Conservation (phyloP, 768 basidiomycete genomes). For the Hypholoma sublateritium region DNA sequence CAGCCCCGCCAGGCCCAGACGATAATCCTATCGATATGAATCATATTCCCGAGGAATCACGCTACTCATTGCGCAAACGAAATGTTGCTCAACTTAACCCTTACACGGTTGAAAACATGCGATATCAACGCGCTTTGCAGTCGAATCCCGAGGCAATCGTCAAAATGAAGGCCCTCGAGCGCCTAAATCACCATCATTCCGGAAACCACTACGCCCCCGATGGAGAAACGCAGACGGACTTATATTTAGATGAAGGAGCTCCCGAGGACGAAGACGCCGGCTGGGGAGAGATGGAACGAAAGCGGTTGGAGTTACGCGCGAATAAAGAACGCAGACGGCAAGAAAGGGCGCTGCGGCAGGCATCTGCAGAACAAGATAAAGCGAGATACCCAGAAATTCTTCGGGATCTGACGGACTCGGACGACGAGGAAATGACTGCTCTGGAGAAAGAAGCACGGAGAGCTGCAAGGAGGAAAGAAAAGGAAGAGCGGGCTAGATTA, state of each 20-base stretch:
- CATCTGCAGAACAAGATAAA: constrained; percentile 1
- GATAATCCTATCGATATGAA: constrained; percentile 2
- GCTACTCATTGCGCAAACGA: constrained; percentile 60
- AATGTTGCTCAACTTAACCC: constrained; percentile 58
- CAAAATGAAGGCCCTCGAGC: constrained; percentile 38
- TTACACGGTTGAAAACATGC: constrained; percentile 52
- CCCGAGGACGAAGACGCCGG: constrained; percentile 12
- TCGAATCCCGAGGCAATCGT: constrained; percentile 69
- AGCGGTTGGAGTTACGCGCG: not conserved
- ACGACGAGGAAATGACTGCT: constrained; percentile 36
- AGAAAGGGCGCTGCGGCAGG: not conserved
- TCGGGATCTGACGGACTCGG: constrained; percentile 37
- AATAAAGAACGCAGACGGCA: constrained; percentile 5
- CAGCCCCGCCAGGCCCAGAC: not conserved
- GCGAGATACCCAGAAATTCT: constrained; percentile 36
- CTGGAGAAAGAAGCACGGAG: constrained; percentile 33
- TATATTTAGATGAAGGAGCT: constrained; percentile 9
- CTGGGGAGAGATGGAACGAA: constrained; percentile 16
- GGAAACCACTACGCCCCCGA: constrained; percentile 30
- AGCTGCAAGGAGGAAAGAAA: constrained; percentile 22
- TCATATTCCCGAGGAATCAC: constrained; percentile 14
- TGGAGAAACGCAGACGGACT: constrained; percentile 27
- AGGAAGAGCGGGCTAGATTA: constrained; percentile 14
- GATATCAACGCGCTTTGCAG: constrained; percentile 53
- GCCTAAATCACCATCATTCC: constrained; percentile 20